A percentile compares a stretch with the other conserved stretches of the same genome.
These are phyloP conservation scores for Populus trichocarpa DNA, from an alignment of 441 rosid species.

Conservation along the genomic window DNA sequence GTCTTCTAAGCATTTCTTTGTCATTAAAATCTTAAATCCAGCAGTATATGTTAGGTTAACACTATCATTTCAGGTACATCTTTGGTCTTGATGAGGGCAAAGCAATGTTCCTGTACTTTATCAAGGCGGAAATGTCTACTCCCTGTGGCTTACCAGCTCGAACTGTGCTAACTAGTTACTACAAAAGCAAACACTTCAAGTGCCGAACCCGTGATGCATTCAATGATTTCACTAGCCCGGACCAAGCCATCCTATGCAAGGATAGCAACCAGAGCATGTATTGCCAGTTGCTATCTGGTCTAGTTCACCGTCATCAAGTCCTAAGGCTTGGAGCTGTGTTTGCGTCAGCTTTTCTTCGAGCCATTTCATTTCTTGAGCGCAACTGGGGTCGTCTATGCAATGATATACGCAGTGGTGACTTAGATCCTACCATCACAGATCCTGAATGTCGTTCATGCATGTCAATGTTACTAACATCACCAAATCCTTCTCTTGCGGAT, in stretches of 20 bases:
- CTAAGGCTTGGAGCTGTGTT: slow-evolving; percentile 82
- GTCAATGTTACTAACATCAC: slow-evolving; percentile 39
- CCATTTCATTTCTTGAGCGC: slow-evolving; percentile 69
- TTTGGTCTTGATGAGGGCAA: slow-evolving; percentile 78
- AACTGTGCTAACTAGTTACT: slow-evolving; percentile 88
- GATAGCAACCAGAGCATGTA: slow-evolving; percentile 91
- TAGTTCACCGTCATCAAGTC: slow-evolving; percentile 68
- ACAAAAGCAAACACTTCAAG: slow-evolving; percentile 87
- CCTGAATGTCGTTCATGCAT: slow-evolving; percentile 56
- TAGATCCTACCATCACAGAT: slow-evolving; percentile 55
- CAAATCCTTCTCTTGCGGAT: slow-evolving; percentile 56
- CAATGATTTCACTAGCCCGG: slow-evolving; percentile 75
- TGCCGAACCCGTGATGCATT: slow-evolving; percentile 57
- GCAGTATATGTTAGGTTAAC: neutral
- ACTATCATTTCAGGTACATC: slow-evolving; percentile 47
- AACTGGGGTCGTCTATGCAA: slow-evolving; percentile 66
- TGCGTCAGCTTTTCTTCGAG: slow-evolving; percentile 81
- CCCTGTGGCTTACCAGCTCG: slow-evolving; percentile 81
- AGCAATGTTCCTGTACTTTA: slow-evolving; percentile 80
- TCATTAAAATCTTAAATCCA: neutral
- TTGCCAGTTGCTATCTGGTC: slow-evolving; percentile 79
- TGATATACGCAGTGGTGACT: slow-evolving; percentile 57
- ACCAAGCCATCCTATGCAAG: slow-evolving; percentile 67
- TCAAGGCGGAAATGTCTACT: slow-evolving; percentile 71
- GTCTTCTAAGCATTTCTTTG: neutral